Base-by-base conservation (phyloP, 2,329 filamentous ascomycete species). In the Botrytis hyacinthi region DNA sequence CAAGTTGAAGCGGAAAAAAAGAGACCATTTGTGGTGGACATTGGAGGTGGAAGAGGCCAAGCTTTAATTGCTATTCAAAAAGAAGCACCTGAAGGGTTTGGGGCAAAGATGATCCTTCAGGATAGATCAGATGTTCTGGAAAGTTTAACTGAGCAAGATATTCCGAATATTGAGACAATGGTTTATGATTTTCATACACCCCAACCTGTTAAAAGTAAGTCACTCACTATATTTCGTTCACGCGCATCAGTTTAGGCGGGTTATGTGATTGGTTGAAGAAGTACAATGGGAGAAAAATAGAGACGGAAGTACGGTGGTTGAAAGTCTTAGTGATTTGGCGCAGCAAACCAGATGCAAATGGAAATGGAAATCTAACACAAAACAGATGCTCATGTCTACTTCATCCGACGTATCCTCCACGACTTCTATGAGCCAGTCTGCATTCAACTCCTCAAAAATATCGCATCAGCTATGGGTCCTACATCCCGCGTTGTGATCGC, bases 121-220 rank as follows among this genome's bases (percentile, higher is more conserved):
- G 79, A 80, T 69, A 75, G 76, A 37, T 72, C 77, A 9, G 73
- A 76, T 60, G 79, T 81, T 1, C 68, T 81, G 37, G 76, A 75
- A 22, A 66, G 73, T 6, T 73, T 80, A 8, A 73, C 71, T 6
- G 54, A 65, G 40, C 74, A 78, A 32, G 74, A 77, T n/a, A 75
- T 80, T 20, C 77, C 77, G 0, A 76, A 75, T 16, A 77, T 80
- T 32, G 77, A 79, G 51, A 77, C 76, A 67, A 80, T 80, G 74
- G 40, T 73, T 29, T 79, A 80, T 69, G 77, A 81, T 65, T 80
- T 80, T 63, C 80, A 78, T 62, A 76, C 76, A 5, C 75, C 75
- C 3, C 79, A 81, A 46, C 78, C 79, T 14, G 71, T 81, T 12
- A 77, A 78, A 71, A 75, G 78, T 78, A 74, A 70, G 29, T 62